Evolutionary conservation across 164 flowering plant genomes (phyloP), one percentile per base, ranked within the genome.

Genomic region (Kingdonia uniflora): DNA sequence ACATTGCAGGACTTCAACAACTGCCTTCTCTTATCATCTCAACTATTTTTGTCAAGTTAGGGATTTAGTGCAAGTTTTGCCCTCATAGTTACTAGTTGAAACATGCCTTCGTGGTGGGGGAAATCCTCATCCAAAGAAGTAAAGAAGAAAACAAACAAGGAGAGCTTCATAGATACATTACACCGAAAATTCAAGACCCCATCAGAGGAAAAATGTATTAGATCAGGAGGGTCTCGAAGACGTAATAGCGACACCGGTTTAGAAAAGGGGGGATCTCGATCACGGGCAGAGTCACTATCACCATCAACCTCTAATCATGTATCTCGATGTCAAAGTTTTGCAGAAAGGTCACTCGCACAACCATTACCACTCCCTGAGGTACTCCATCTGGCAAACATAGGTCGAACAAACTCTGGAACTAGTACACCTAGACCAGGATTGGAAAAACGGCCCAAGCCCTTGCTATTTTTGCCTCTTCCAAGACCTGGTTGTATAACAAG

Each of bases 311-410:
- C 96, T 19, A 80, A 63, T 26, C 65, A 68, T 41, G 95, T 86
- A 10, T 75, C 84, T n/a, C 71, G 95, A 21, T 86, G 97, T 71
- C 95, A 88, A 68, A 92, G 99, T 69, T 92, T 92, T 77, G 79
- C 71, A 15, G 97, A 82, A 61, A 75, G 89, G 66, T 67, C 85
- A 19, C 71, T 38, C 69, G 81, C 92, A 14, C 96, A 84, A 59
- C 95, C 95, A 39, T 95, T 84, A 56, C 97, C 97, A 23, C 82
- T 86, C 58, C 99, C 99, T 39, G 72, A 56, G 48, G 53, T 54
- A 44, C 4, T 4, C 35, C 73, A 61, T 39, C 74, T 77, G 48
- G 68, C 79, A 21, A 47, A 49, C 26, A 55, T 84, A 8, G 74
- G 65, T 14, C 80, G 80, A 20, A 72, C 77, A 5, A 77, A 80